Evolutionary conservation across 2,329 filamentous ascomycete genomes (phyloP).

Genomic region (Aspergillus calidoustus): DNA sequence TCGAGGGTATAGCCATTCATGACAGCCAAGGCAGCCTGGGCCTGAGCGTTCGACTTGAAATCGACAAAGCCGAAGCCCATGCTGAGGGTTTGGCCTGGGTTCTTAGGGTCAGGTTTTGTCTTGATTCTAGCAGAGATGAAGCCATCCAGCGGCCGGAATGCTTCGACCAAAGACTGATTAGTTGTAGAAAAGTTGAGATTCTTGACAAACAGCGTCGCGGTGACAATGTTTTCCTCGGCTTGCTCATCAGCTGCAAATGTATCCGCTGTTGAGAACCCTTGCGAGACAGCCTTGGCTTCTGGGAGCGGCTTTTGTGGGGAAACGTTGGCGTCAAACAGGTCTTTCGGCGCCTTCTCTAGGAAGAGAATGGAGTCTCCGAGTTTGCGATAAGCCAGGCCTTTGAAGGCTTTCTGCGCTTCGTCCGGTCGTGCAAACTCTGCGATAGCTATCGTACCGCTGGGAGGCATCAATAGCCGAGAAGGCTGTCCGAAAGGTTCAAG

Average conservation of each 20-base stretch:
- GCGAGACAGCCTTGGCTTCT: constrained; percentile 39
- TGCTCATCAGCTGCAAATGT: constrained; percentile 48
- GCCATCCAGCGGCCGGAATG: constrained; percentile 80
- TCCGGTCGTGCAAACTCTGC: constrained; percentile 81
- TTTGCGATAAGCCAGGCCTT: constrained; percentile 82
- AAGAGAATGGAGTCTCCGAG: constrained; percentile 91
- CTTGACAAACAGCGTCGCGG: constrained; percentile 86
- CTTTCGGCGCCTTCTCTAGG: constrained; percentile 88
- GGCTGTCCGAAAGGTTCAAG: constrained; percentile 88
- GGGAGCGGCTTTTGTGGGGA: constrained; percentile 35
- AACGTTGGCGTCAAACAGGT: constrained; percentile 65
- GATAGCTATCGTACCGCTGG: constrained; percentile 90
- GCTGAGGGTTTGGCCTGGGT: constrained; percentile 81
- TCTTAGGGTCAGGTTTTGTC: constrained; percentile 91
- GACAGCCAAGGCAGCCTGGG: constrained; percentile 76
- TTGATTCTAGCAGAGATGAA: constrained; percentile 91
- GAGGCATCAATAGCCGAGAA: constrained; percentile 84
- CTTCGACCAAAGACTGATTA: constrained; percentile 72
- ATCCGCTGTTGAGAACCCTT: constrained; percentile 48
- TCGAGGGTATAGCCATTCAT: constrained; percentile 92
- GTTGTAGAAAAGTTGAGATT: constrained; percentile 94
- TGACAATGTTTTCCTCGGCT: constrained; percentile 55
- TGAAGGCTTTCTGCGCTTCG: constrained; percentile 82
- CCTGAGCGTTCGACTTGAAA: constrained; percentile 77
- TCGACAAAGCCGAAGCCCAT: constrained; percentile 98